These are phyloP conservation scores for Coemansia sp. DNA, from an alignment of 192 early-diverging fungal species.

Conservation along the genomic window DNA sequence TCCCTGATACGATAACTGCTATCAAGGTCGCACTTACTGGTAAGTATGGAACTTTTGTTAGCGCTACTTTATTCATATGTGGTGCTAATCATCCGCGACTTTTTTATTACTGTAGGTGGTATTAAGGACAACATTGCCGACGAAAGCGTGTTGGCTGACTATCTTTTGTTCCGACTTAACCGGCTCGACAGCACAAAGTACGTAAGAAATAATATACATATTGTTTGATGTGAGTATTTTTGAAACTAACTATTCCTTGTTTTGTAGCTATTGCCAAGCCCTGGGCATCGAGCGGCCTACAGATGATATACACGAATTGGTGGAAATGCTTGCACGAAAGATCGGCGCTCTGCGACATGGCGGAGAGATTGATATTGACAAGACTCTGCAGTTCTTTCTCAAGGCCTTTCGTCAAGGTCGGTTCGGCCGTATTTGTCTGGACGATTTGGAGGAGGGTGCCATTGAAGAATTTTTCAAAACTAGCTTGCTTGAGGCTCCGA, in stretches of 20 bases:
- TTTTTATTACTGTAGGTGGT: constrained; percentile 46
- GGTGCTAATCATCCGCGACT: not conserved
- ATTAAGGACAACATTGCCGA: constrained; percentile 86
- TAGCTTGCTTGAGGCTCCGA: constrained; percentile 17
- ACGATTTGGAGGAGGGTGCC: constrained; percentile 62
- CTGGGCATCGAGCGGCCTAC: constrained; percentile 65
- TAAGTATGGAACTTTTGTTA: constrained; percentile 6
- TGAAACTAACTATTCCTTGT: not conserved
- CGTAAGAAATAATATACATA: not conserved
- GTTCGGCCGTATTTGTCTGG: constrained; percentile 79
- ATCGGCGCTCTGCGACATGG: constrained; percentile 69
- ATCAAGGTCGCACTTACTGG: constrained; percentile 91
- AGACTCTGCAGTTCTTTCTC: constrained; percentile 72
- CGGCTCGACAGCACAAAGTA: constrained; percentile 56
- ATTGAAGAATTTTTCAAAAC: constrained; percentile 55
- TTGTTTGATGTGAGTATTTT: too few species aligned
- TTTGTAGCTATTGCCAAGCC: constrained; percentile 54
- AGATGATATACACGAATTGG: constrained; percentile 68
- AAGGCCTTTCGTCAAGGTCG: constrained; percentile 81
- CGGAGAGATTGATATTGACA: constrained; percentile 63
- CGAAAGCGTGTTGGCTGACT: constrained; percentile 83
- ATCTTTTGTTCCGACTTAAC: constrained; percentile 86
- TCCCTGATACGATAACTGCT: constrained; percentile 75
- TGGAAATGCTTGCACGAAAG: constrained; percentile 62
- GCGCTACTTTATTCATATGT: not conserved